These are phyloP conservation scores for Calonectria leucothoes DNA, from an alignment of 2,329 filamentous ascomycete genomes.

Conservation along the genomic window DNA sequence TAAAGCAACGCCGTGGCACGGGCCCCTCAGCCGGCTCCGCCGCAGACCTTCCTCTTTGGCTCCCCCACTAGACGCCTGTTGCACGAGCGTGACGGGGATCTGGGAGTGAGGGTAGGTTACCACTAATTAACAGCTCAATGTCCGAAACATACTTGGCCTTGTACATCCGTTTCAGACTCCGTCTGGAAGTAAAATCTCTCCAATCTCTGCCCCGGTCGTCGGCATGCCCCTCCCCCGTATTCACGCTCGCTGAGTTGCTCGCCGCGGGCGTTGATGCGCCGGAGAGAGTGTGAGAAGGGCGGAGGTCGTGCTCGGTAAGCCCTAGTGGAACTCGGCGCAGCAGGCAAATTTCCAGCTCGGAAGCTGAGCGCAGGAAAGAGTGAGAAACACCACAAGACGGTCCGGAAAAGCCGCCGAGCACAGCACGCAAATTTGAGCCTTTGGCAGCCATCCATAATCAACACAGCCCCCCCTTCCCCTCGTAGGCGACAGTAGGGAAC, in stretches of 20 bases:
- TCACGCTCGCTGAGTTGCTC: not conserved
- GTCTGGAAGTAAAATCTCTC: not conserved
- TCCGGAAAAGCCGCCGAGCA: not conserved
- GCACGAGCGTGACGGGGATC: not conserved
- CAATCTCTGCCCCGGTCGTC: not conserved
- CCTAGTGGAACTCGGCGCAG: not conserved
- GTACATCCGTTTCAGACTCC: not conserved
- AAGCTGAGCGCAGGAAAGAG: not conserved
- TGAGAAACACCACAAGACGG: not conserved
- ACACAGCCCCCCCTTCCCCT: too few species aligned
- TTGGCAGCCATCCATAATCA: not conserved
- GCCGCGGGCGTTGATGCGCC: not conserved
- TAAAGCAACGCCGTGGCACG: not conserved
- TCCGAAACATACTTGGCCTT: not conserved
- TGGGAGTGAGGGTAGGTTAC: not conserved
- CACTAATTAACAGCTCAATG: slow-evolving; percentile 1
- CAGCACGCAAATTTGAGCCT: not conserved
- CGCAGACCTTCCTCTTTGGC: slow-evolving; percentile 6
- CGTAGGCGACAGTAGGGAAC: not conserved
- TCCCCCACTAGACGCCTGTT: not conserved
- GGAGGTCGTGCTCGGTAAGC: not conserved
- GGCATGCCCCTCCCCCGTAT: not conserved
- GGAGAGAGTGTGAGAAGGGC: too few species aligned
- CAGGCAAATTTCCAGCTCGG: not conserved
- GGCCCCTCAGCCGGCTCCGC: not conserved